Evolutionary conservation across 441 rosid species (phyloP).

Genomic region (Adansonia gregorii): DNA sequence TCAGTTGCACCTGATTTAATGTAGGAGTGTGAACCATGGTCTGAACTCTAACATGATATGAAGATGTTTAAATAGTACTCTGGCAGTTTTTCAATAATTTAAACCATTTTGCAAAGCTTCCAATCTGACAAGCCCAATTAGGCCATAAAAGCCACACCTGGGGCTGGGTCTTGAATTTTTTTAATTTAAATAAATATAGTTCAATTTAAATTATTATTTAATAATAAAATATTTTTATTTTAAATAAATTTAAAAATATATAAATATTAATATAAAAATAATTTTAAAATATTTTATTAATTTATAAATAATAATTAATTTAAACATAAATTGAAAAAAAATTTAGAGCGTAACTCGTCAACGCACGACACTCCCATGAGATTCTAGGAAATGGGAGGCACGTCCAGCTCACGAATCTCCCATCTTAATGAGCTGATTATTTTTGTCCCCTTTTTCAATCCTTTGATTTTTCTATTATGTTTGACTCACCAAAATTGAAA

Average conservation of each 20-base stretch:
- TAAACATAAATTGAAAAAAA: too few species aligned
- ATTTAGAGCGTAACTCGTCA: too few species aligned
- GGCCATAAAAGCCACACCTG: neutral
- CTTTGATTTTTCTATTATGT: neutral
- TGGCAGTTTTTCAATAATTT: conserved; percentile 3
- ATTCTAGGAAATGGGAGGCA: conserved; percentile 42
- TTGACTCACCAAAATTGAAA: conserved; percentile 2
- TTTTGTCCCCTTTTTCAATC: neutral
- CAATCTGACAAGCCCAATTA: neutral
- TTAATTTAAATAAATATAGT: too few species aligned
- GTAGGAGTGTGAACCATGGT: conserved; percentile 15
- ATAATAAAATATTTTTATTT: too few species aligned
- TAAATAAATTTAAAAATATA: too few species aligned
- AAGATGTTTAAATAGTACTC: neutral
- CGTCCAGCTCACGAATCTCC: conserved; percentile 37
- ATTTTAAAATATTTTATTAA: too few species aligned
- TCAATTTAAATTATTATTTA: too few species aligned
- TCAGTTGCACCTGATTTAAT: neutral
- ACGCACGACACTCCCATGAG: neutral
- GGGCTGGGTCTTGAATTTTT: too few species aligned
- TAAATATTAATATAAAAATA: too few species aligned
- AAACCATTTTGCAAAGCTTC: neutral
- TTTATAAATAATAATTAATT: too few species aligned
- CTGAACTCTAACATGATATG: neutral
- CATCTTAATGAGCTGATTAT: neutral